A percentile compares a stretch with the other conserved stretches of the same genome.
Conservation (phyloP, 257 asterid species). For the Primulina tabacum region DNA sequence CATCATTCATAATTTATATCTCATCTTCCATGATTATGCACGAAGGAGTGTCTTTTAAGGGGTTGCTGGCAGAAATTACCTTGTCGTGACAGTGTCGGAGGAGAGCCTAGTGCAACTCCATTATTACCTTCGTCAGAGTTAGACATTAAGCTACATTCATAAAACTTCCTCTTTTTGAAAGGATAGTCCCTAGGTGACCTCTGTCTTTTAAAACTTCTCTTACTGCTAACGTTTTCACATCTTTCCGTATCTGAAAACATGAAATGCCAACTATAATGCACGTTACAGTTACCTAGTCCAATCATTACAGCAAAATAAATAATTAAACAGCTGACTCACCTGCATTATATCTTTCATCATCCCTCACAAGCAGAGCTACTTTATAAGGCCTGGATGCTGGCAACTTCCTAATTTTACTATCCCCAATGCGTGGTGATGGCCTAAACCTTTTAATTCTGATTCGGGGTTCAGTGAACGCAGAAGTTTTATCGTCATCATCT, state of each 20-base stretch:
- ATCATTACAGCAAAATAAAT: not conserved
- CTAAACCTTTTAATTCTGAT: constrained; percentile 54
- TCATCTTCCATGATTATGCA: not conserved
- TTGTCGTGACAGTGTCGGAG: constrained; percentile 37
- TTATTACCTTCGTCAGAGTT: constrained; percentile 51
- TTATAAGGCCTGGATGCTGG: constrained; percentile 54
- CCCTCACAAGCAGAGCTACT: constrained; percentile 42
- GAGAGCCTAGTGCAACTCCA: constrained; percentile 38
- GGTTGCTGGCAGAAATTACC: constrained; percentile 35
- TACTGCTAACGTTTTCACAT: constrained; percentile 42
- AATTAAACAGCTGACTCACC: constrained; percentile 47
- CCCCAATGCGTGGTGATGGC: constrained; percentile 43
- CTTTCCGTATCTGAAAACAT: constrained; percentile 42
- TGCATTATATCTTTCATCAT: constrained; percentile 38
- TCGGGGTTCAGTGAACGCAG: constrained; percentile 56
- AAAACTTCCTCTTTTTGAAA: constrained; percentile 83
- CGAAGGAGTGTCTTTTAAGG: not conserved
- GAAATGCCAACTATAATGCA: constrained; percentile 18
- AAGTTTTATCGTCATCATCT: constrained; percentile 83
- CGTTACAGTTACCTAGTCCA: not conserved
- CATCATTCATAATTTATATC: not conserved
- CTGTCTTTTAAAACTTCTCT: constrained; percentile 50
- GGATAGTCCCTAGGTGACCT: constrained; percentile 86
- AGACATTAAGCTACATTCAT: constrained; percentile 44
- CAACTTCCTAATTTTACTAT: constrained; percentile 50